A percentile compares a stretch with the other conserved stretches of the same genome.
phyloP scores from a whole-genome alignment of 2,329 filamentous ascomycete species.

The Xylaria sp. region DNA sequence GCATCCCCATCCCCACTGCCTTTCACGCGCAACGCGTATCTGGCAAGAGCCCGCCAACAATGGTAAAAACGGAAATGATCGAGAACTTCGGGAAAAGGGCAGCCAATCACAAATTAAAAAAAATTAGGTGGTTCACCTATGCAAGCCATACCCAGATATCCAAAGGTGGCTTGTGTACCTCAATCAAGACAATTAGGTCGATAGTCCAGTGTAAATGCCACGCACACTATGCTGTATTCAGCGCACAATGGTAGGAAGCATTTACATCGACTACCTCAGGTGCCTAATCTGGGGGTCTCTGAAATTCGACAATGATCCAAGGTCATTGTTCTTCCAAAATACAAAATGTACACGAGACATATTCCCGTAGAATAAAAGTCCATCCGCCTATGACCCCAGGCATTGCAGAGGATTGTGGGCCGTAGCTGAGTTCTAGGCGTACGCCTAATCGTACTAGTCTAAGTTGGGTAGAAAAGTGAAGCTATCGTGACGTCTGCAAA shows the following conservation, averaged over 20 bases:
- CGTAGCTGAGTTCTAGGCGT: not conserved
- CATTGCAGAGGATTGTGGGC: not conserved
- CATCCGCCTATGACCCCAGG: not conserved
- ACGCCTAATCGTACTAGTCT: conserved; percentile 1
- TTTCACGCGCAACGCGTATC: conserved; percentile 35
- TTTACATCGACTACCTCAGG: not conserved
- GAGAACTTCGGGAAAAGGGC: conserved; percentile 9
- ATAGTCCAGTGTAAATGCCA: too few species aligned
- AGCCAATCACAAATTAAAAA: conserved; percentile 33
- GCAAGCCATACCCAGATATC: not conserved
- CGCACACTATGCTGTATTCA: not conserved
- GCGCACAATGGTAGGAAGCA: not conserved
- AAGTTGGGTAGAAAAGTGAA: conserved; percentile 26
- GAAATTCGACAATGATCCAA: not conserved
- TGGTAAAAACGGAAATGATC: conserved; percentile 19
- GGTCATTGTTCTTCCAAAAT: not conserved
- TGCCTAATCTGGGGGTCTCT: not conserved
- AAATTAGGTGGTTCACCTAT: not conserved
- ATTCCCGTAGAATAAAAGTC: not conserved
- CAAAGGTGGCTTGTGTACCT: not conserved
- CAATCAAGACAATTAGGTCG: not conserved
- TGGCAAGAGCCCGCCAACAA: not conserved
- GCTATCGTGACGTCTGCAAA: conserved; percentile 31
- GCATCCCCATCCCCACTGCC: conserved; percentile 29
- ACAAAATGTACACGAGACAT: not conserved